Percentiles rank a stretch among this genome's conserved stretches.
These are phyloP conservation scores for Linnemannia exigua DNA, from an alignment of 192 early-diverging fungal genomes.

Conservation along the genomic window DNA sequence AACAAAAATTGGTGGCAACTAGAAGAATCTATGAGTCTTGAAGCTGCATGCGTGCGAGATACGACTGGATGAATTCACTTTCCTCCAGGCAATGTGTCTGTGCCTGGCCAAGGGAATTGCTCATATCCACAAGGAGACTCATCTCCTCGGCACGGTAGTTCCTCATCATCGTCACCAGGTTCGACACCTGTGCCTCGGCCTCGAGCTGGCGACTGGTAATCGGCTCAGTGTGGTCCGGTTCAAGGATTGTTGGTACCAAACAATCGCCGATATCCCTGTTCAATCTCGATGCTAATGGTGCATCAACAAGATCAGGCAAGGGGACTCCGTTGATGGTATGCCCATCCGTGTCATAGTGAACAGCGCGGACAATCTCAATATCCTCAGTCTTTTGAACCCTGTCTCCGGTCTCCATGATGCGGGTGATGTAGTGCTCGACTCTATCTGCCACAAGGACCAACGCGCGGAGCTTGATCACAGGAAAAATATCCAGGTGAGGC, in stretches of 20 bases:
- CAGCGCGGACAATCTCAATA: constrained; percentile 16
- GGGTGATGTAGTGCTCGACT: constrained; percentile 27
- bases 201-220: constrained; percentile 26
- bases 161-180: constrained; percentile 38
- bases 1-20: neutral
- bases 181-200: constrained; percentile 17
- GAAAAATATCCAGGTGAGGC: constrained; percentile 42
- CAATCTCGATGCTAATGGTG: neutral
- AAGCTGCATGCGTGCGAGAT: constrained; percentile 39
- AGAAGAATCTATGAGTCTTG: constrained; percentile 4
- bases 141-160: constrained; percentile 41
- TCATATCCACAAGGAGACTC: constrained; percentile 19
- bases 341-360: constrained; percentile 6
- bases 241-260: constrained; percentile 17
- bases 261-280: constrained; percentile 20
- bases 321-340: neutral
- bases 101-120: constrained; percentile 29
- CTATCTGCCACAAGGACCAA: constrained; percentile 22
- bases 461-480: constrained; percentile 33
- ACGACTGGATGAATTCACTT: constrained; percentile 28
- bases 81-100: constrained; percentile 34
- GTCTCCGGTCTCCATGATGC: constrained; percentile 53
- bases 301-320: no score
- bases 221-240: constrained; percentile 23
- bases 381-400: constrained; percentile 34